Conservation (phyloP, 495 filamentous ascomycete species). For the Chaetomium tenue region DNA sequence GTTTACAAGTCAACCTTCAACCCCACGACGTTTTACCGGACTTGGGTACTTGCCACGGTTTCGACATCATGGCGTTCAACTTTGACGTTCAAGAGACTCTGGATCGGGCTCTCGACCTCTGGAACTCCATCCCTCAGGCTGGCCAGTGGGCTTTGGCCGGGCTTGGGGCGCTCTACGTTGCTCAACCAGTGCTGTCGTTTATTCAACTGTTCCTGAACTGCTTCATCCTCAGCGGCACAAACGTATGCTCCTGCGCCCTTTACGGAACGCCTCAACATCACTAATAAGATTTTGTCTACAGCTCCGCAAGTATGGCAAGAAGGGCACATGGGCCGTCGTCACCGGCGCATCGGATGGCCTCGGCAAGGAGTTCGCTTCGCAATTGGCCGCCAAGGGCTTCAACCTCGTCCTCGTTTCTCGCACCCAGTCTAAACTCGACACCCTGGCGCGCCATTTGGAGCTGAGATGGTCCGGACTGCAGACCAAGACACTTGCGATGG, state of each 20-base stretch:
- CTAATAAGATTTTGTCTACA: conserved; percentile 38
- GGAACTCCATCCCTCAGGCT: conserved; percentile 40
- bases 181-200: conserved; percentile 58
- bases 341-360: conserved; percentile 96
- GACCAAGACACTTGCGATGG: conserved; percentile 80
- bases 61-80: conserved; percentile 14
- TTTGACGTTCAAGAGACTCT: conserved; percentile 29
- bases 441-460: conserved; percentile 72
- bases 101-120: conserved; percentile 38
- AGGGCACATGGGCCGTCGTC: conserved; percentile 90
- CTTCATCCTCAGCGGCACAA: conserved; percentile 68
- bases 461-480: conserved; percentile 62
- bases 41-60: neutral
- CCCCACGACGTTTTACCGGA: neutral
- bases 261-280: too few relatives aligned
- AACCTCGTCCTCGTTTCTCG: conserved; percentile 92
- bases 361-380: conserved; percentile 91
- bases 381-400: conserved; percentile 88
- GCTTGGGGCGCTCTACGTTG: conserved; percentile 60
- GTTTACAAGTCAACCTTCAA: neutral
- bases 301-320: conserved; percentile 87
- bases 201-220: conserved; percentile 65
- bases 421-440: conserved; percentile 81
- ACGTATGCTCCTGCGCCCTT: conserved; percentile 41
- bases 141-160: conserved; percentile 44